These are phyloP conservation scores for Myrica gale DNA, from an alignment of 306 rosid genomes.

Conservation along the genomic window DNA sequence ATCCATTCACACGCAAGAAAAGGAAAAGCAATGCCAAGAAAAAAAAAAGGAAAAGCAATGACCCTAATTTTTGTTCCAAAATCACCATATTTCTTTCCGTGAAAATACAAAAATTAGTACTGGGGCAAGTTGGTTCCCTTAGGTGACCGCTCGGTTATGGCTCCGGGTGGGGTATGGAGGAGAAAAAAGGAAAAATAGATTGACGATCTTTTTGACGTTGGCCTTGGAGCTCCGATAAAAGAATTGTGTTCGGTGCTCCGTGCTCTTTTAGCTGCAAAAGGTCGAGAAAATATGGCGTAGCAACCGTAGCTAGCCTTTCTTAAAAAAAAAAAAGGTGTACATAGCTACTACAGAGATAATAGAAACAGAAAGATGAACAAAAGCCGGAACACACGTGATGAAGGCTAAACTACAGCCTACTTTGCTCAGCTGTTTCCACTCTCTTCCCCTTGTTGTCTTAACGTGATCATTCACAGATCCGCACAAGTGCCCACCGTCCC, in stretches of 20 bases:
- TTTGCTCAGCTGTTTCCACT: slow-evolving; percentile 12
- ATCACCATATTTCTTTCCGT: no score
- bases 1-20: no score
- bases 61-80: no score
- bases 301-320: no score
- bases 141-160: no score
- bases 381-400: slow-evolving; percentile 35
- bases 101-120: no score
- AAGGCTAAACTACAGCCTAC: slow-evolving; percentile 1
- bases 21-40: no score
- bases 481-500: slow-evolving; percentile 52
- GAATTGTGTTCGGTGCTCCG: background rate
- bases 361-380: background rate
- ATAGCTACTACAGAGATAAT: background rate
- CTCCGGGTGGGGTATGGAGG: no score
- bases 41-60: no score
- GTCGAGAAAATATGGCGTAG: background rate
- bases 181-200: no score
- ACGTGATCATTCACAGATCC: slow-evolving; percentile 45
- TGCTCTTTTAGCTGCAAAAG: slow-evolving; percentile 3
- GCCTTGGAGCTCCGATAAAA: slow-evolving; percentile 12
- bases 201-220: background rate
- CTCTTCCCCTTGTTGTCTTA: slow-evolving; percentile 40
- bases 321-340: no score
- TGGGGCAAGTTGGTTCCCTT: no score